phyloP scores from a whole-genome alignment of 2,329 filamentous ascomycete genomes.

The Clonostachys solani region DNA sequence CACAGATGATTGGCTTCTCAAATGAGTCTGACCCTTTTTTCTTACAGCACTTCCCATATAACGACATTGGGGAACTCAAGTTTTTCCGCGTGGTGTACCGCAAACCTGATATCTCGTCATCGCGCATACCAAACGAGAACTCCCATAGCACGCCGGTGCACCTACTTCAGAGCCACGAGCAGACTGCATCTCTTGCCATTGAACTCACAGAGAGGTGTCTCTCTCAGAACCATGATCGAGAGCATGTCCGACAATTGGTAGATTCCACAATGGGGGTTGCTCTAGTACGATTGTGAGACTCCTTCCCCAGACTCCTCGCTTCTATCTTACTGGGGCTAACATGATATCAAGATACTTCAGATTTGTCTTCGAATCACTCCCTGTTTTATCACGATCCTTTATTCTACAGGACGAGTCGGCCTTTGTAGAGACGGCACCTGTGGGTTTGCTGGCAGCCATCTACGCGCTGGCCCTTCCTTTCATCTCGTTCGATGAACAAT shows the following conservation, averaged over 20 bases:
- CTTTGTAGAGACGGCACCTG: constrained; percentile 7
- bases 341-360: not conserved
- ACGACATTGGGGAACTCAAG: constrained; percentile 16
- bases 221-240: constrained; percentile 4
- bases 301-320: no score
- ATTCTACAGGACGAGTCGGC: constrained; percentile 4
- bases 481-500: constrained; percentile 9
- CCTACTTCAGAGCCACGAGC: constrained; percentile 7
- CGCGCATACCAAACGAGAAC: not conserved
- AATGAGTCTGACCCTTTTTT: constrained; percentile 7
- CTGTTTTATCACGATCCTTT: constrained; percentile 8
- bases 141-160: constrained; percentile 4
- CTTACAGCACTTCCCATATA: constrained; percentile 15
- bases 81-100: constrained; percentile 16
- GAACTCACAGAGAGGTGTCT: constrained; percentile 3
- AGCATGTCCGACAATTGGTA: constrained; percentile 5
- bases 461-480: constrained; percentile 11
- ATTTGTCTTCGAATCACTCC: constrained; percentile 10
- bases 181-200: constrained; percentile 3
- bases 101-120: not conserved
- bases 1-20: constrained; percentile 4
- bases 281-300: constrained; percentile 5
- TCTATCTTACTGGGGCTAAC: no score
- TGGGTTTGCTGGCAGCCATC: constrained; percentile 8
- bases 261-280: constrained; percentile 5